These are phyloP conservation scores for Berkeleyomyces basicola DNA, from an alignment of 2,329 filamentous ascomycete species.

Conservation along the genomic window DNA sequence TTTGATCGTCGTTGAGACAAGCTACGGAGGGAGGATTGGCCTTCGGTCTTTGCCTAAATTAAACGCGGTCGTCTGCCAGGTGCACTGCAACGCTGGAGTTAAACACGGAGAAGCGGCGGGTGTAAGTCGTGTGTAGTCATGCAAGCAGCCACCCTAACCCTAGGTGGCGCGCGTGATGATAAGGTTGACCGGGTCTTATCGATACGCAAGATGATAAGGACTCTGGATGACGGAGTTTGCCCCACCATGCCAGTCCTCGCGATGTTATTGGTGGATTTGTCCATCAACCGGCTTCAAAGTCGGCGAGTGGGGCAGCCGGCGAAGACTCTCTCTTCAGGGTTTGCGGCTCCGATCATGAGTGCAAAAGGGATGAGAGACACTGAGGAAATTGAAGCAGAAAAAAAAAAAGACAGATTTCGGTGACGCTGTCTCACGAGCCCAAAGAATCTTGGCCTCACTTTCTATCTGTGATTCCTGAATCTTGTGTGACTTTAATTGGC, in stretches of 20 bases:
- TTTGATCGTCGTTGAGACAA: background rate
- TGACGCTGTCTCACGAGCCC: too few species aligned
- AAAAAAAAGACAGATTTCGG: too few species aligned
- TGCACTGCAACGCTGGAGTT: background rate
- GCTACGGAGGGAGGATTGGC: background rate
- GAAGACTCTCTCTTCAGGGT: too few species aligned
- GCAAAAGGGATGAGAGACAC: too few species aligned
- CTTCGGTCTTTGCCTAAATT: background rate
- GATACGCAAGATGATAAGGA: background rate
- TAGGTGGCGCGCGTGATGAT: too few species aligned
- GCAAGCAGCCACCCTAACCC: background rate
- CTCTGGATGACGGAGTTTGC: background rate
- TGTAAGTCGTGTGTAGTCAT: background rate
- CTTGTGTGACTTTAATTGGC: too few species aligned
- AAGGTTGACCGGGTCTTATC: too few species aligned
- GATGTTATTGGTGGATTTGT: background rate
- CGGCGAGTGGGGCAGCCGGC: background rate
- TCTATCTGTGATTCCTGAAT: too few species aligned
- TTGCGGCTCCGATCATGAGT: too few species aligned
- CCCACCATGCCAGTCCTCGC: background rate
- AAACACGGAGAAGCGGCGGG: background rate
- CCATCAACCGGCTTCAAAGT: background rate
- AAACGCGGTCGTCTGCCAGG: background rate
- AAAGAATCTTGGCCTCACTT: too few species aligned
- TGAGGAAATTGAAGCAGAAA: too few species aligned